Evolutionary conservation across 192 early-diverging fungal species (phyloP).

Genomic region (Pecoramyces ruminantium): DNA sequence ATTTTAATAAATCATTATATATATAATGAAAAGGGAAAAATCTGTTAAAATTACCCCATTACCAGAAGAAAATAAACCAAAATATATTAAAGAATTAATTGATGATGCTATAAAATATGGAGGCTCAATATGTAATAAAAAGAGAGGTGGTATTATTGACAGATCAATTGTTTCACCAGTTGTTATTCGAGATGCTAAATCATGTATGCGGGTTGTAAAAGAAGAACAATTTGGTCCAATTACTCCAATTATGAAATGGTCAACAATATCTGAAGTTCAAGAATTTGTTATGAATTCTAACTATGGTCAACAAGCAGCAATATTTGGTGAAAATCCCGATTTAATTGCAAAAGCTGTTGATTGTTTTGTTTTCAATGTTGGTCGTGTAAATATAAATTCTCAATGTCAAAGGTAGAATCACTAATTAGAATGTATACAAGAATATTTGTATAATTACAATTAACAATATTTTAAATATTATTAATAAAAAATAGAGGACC

Average conservation of each 20-base stretch:
- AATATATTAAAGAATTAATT: not conserved
- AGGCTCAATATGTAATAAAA: not conserved
- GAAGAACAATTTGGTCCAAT: constrained; percentile 5
- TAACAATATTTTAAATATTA: too few relatives aligned
- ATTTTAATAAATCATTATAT: too few relatives aligned
- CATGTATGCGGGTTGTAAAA: not conserved
- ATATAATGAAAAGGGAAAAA: not conserved
- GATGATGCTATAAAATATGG: constrained; percentile 1
- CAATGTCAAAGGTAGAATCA: constrained; percentile 2
- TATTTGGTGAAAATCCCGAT: constrained; percentile 1
- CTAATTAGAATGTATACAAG: too few relatives aligned
- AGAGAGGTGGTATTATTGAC: constrained; percentile 1
- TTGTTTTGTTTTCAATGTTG: not conserved
- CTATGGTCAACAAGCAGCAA: constrained; percentile 2
- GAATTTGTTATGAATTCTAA: not conserved
- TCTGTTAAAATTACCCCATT: constrained; percentile 1
- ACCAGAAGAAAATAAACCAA: constrained; percentile 1
- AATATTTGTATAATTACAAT: too few relatives aligned
- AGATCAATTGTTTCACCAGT: not conserved
- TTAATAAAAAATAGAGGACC: not conserved
- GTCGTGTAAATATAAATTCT: not conserved
- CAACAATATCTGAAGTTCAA: not conserved
- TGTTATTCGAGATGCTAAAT: not conserved
- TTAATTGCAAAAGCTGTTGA: not conserved
- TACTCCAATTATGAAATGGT: not conserved